phyloP scores from a whole-genome alignment of 2,329 filamentous ascomycete genomes.

The Sporothrix mexicana region DNA sequence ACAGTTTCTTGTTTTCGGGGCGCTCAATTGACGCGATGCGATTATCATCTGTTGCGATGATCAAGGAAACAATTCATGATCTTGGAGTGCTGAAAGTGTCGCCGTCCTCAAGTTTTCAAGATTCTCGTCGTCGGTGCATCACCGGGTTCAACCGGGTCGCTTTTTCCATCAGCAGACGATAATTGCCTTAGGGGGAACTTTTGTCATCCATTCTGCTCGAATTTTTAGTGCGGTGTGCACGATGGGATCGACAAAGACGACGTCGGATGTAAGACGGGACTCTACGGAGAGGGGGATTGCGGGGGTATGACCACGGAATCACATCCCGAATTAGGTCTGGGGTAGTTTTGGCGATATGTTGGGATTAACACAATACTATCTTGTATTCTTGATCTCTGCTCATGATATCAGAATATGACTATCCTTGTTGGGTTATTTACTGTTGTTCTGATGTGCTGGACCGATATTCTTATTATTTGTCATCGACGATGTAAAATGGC shows the following conservation, averaged over 20 bases:
- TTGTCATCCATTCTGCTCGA: background rate
- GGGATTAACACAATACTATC: too few relatives aligned
- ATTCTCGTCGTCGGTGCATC: conserved; percentile 1
- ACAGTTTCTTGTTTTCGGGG: too few relatives aligned
- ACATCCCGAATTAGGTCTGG: background rate
- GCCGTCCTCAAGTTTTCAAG: background rate
- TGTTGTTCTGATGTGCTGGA: too few relatives aligned
- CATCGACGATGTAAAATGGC: background rate
- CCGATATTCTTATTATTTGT: background rate
- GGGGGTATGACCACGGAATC: conserved; percentile 14
- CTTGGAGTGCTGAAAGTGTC: too few relatives aligned
- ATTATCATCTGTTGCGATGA: too few relatives aligned
- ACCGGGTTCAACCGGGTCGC: conserved; percentile 8
- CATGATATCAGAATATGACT: background rate
- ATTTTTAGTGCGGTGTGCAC: conserved; percentile 13
- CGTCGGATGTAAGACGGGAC: conserved; percentile 20
- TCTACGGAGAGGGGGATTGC: conserved; percentile 15
- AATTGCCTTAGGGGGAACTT: background rate
- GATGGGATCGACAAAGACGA: conserved; percentile 19
- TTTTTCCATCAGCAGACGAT: background rate
- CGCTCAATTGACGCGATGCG: background rate
- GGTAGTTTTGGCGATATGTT: background rate
- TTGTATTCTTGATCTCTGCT: background rate
- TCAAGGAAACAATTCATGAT: background rate
- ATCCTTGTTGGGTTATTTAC: too few relatives aligned